Percentiles rank a stretch among this genome's conserved stretches.
These are phyloP conservation scores for Lactifluus echinatus DNA, from an alignment of 768 basidiomycete species.

Conservation along the genomic window DNA sequence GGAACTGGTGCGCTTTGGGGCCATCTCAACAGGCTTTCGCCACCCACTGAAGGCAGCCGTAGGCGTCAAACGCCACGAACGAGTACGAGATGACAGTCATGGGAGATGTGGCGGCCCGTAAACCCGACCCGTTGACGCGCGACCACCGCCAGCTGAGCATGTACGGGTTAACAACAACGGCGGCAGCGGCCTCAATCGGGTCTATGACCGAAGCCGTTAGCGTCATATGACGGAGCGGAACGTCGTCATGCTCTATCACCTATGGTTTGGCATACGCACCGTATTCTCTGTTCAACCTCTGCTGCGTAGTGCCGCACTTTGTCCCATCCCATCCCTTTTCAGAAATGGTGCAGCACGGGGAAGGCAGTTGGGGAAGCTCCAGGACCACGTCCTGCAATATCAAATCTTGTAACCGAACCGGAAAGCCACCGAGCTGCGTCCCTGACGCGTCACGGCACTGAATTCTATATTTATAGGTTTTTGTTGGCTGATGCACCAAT, in stretches of 20 bases:
- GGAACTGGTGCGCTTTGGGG: neutral
- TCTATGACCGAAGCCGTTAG: too few species aligned
- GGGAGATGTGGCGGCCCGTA: neutral
- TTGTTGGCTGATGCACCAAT: neutral
- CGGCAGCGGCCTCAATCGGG: too few species aligned
- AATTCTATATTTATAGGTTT: neutral
- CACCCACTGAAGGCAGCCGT: neutral
- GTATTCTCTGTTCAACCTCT: neutral
- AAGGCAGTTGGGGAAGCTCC: neutral
- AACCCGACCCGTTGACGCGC: neutral
- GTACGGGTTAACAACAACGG: too few species aligned
- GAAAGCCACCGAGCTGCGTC: neutral
- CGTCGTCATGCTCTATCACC: too few species aligned
- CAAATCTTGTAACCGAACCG: too few species aligned
- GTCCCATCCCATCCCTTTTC: neutral
- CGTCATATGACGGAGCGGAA: too few species aligned
- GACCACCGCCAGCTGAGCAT: too few species aligned
- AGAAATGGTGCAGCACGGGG: too few species aligned
- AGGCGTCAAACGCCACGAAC: neutral
- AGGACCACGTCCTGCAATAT: neutral
- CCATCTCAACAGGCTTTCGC: conserved; percentile 1
- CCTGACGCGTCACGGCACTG: neutral
- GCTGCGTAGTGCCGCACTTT: neutral
- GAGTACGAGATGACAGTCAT: neutral
- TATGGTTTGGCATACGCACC: neutral